Conservation (phyloP, 768 basidiomycete species). For the Galerina marginata region DNA sequence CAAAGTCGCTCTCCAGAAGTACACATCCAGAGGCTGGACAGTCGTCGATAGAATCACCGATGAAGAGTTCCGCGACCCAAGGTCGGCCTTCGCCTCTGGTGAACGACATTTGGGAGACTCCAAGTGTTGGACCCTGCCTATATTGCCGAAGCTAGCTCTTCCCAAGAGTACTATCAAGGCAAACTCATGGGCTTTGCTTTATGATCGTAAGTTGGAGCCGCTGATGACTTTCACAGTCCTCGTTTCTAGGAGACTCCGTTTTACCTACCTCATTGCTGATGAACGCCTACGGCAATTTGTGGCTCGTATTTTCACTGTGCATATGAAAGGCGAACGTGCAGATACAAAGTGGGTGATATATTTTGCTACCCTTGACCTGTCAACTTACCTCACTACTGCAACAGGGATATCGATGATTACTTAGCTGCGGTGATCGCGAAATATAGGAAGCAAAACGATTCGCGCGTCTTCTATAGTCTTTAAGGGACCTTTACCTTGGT, state of each 20-base stretch:
- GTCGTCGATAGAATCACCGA: conserved; percentile 5
- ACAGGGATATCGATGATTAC: too few species aligned
- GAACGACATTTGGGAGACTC: conserved; percentile 37
- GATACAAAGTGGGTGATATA: too few species aligned
- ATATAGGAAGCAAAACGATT: too few species aligned
- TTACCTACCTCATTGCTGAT: conserved; percentile 2
- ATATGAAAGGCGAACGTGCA: too few species aligned
- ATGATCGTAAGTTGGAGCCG: not conserved
- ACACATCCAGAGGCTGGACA: conserved; percentile 41
- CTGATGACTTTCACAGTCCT: not conserved
- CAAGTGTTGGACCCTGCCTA: conserved; percentile 27
- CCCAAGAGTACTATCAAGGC: conserved; percentile 9
- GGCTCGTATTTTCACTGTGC: too few species aligned
- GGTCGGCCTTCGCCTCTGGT: conserved; percentile 21
- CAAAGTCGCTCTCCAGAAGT: conserved; percentile 30
- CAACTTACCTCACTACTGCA: too few species aligned
- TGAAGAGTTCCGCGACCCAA: conserved; percentile 6
- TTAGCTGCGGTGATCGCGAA: too few species aligned
- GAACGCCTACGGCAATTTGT: not conserved
- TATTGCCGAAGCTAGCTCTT: conserved; percentile 14
- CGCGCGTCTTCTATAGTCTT: too few species aligned
- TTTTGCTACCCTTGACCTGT: too few species aligned
- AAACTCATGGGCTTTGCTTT: conserved; percentile 8
- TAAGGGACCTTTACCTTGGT: too few species aligned
- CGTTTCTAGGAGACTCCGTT: not conserved